Evolutionary conservation across 2,329 filamentous ascomycete species (phyloP).

Genomic region (Fusarium nematophilum): DNA sequence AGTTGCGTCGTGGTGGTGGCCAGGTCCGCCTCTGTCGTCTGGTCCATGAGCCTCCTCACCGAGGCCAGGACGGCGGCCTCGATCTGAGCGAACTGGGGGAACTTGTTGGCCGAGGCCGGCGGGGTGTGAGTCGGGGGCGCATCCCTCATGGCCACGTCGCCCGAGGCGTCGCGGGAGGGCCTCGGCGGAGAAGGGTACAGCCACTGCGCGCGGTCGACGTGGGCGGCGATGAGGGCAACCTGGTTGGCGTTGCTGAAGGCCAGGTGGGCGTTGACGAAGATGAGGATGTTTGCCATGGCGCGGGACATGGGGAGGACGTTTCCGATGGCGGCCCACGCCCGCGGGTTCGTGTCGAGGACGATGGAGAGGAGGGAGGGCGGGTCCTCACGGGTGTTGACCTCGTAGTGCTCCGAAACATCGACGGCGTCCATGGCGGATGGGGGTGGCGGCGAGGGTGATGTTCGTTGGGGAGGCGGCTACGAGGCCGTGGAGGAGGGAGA

Average conservation of each 20-base stretch:
- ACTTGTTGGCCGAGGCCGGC: constrained; percentile 80
- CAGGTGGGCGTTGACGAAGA: constrained; percentile 97
- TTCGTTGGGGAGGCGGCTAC: constrained; percentile 43
- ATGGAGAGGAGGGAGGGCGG: constrained; percentile 88
- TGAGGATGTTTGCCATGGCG: constrained; percentile 87
- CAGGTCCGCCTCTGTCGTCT: constrained; percentile 74
- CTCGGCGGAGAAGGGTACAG: constrained; percentile 76
- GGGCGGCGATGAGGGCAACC: constrained; percentile 90
- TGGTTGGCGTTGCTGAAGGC: constrained; percentile 94
- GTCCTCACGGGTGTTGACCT: constrained; percentile 64
- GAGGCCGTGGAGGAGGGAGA: constrained; percentile 40
- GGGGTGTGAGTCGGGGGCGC: constrained; percentile 49
- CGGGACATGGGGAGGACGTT: constrained; percentile 81
- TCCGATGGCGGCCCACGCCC: constrained; percentile 87
- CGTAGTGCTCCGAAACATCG: constrained; percentile 71
- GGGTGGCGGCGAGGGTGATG: constrained; percentile 32
- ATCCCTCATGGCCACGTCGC: constrained; percentile 70
- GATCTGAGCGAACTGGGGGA: constrained; percentile 88
- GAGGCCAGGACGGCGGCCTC: constrained; percentile 83
- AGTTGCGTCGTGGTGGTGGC: constrained; percentile 85
- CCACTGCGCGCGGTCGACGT: constrained; percentile 87
- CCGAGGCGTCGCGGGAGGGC: constrained; percentile 49
- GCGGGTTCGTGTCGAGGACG: constrained; percentile 95
- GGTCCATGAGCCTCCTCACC: constrained; percentile 76
- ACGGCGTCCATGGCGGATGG: constrained; percentile 60